These are phyloP conservation scores for Rhodosporidiobolus odoratus DNA, from an alignment of 768 basidiomycete species.

Conservation along the genomic window DNA sequence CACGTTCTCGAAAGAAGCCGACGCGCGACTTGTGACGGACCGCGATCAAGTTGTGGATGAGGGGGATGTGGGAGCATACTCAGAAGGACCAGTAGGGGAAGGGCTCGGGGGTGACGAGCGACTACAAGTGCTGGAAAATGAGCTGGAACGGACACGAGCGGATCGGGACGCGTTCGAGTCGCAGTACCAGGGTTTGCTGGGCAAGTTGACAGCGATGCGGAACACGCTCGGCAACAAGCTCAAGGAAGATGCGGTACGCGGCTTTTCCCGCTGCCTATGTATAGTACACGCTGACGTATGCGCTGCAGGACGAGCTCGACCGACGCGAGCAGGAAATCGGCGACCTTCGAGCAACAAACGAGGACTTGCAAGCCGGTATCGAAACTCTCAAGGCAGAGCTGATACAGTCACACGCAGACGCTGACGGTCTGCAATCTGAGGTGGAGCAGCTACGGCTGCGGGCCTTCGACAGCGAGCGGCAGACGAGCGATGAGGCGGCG, in stretches of 20 bases:
- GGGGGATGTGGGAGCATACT: neutral
- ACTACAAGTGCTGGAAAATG: slow-evolving; percentile 44
- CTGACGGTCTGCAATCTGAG: slow-evolving; percentile 63
- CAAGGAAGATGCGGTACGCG: slow-evolving; percentile 85
- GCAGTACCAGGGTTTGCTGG: slow-evolving; percentile 79
- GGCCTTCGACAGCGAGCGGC: slow-evolving; percentile 40
- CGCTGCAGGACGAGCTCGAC: slow-evolving; percentile 88
- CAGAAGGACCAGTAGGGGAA: neutral
- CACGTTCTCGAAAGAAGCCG: too few relatives aligned
- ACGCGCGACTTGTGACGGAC: too few relatives aligned
- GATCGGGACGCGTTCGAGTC: slow-evolving; percentile 82
- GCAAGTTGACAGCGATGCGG: slow-evolving; percentile 87
- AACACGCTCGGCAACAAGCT: slow-evolving; percentile 88
- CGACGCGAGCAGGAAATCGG: slow-evolving; percentile 78
- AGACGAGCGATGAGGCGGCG: slow-evolving; percentile 61
- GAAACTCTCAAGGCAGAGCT: slow-evolving; percentile 78
- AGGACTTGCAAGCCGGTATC: slow-evolving; percentile 64
- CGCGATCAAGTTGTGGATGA: neutral
- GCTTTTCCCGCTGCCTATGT: slow-evolving; percentile 19
- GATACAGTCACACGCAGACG: slow-evolving; percentile 66
- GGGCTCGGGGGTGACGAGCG: slow-evolving; percentile 13
- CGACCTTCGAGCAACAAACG: slow-evolving; percentile 68
- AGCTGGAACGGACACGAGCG: slow-evolving; percentile 66
- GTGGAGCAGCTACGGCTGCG: slow-evolving; percentile 50
- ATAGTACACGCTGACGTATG: slow-evolving; percentile 3